Evolutionary conservation across 1,139 yeast genomes (phyloP), one percentile per base, ranked within the genome.

Genomic region (Saccharomyces hybrid): DNA sequence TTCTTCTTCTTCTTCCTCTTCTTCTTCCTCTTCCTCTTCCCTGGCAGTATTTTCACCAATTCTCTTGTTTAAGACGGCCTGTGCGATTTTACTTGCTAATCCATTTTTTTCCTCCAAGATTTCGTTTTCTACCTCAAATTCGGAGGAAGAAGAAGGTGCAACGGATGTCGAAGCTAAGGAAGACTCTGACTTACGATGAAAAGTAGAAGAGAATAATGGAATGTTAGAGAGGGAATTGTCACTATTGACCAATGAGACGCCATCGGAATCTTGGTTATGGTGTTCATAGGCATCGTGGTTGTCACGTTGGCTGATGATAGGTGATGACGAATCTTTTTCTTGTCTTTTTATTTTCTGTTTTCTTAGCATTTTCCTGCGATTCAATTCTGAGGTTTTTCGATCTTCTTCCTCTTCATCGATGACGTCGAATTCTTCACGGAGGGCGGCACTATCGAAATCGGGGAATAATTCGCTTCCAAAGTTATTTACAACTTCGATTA

Each of bases 401-500:
- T 61, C 65, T 51, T 64, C 63, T 20, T 56, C 57, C 27, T 60
- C 63, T 42, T 59, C 59, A 47, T 59, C 59, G 3, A 38, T 20
- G 27, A 57, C 56, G 23, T 56, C 60, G 41, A 57, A 53, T 34
- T 63, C 63, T 42, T 55, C 55, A 48, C 56, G 56, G 29, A 59
- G 55, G 3, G 56, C 55, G 32, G 55, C 63, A 25, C 55, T 56
- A 16, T 80, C 76, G 25, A 81, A 76, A 62, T 82, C 86, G 5
- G 84, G 83, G 65, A 83, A 84, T 50, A 85, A 76, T 44, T 73
- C 77, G 0, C 88, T 88, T 1, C 90, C 90, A 52, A 82, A 74
- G 51, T 74, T 77, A 57, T 83, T 79, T 59, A 85, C 79, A 38
- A 83, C 77, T 28, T 75, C 77, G 3, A 83, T 78, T 6, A 85